phyloP scores from a whole-genome alignment of 805 yeast genomes.

The Metschnikowia continentalis region DNA sequence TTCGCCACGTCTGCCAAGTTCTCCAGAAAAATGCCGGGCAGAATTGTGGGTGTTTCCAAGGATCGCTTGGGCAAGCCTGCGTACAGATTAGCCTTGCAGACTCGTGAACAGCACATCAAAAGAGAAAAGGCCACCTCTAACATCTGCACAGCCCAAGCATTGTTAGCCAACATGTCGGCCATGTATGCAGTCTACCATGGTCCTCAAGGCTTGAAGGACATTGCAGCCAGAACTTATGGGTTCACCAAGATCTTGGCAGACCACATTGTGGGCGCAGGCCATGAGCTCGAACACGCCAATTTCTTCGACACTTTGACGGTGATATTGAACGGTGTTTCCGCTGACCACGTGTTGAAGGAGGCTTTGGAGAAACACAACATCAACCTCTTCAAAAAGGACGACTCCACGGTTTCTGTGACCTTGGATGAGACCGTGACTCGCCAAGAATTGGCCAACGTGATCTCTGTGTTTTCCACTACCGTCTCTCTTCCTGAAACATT shows the following conservation, averaged over 20 bases:
- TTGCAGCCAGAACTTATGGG: constrained; percentile 74
- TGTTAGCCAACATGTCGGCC: constrained; percentile 91
- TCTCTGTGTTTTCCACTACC: constrained; percentile 51
- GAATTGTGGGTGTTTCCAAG: constrained; percentile 88
- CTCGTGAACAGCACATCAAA: constrained; percentile 97
- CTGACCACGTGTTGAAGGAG: constrained; percentile 51
- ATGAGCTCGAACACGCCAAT: constrained; percentile 50
- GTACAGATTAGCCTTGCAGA: constrained; percentile 87
- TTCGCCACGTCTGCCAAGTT: constrained; percentile 79
- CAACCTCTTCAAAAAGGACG: constrained; percentile 70
- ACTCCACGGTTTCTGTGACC: constrained; percentile 63
- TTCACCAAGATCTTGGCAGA: constrained; percentile 68
- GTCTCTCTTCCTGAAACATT: constrained; percentile 27
- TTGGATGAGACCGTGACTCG: constrained; percentile 83
- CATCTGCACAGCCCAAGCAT: constrained; percentile 97
- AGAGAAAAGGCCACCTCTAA: constrained; percentile 97
- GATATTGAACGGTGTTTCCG: constrained; percentile 43
- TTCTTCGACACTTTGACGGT: constrained; percentile 90
- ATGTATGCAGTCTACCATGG: constrained; percentile 97
- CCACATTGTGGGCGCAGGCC: constrained; percentile 39
- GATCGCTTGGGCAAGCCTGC: constrained; percentile 91
- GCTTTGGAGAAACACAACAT: constrained; percentile 65
- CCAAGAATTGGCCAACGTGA: constrained; percentile 55
- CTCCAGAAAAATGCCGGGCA: constrained; percentile 93
- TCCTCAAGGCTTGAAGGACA: constrained; percentile 73